Evolutionary conservation across 805 yeast genomes (phyloP).

Genomic region (Komagataella pseudopastoris): DNA sequence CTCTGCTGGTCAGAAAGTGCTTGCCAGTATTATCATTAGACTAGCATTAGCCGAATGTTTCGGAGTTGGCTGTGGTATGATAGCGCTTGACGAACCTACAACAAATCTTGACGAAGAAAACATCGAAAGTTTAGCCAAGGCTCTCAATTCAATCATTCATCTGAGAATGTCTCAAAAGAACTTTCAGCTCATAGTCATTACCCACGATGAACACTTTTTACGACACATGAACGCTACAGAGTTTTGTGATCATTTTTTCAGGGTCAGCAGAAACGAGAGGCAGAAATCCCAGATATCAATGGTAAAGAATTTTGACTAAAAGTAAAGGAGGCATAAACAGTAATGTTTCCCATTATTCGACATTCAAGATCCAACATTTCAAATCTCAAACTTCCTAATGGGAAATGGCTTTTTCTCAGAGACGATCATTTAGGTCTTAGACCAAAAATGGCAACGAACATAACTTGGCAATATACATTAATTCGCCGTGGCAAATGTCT

Average conservation of each 20-base stretch:
- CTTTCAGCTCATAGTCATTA: constrained; percentile 89
- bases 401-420: constrained; percentile 38
- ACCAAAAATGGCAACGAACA: constrained; percentile 46
- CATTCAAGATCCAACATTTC: constrained; percentile 47
- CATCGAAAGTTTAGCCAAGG: constrained; percentile 73
- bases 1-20: constrained; percentile 93
- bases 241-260: constrained; percentile 79
- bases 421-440: constrained; percentile 22
- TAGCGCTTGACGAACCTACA: constrained; percentile 96
- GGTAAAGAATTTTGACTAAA: not conserved
- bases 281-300: constrained; percentile 60
- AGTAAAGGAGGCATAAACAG: not conserved
- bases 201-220: constrained; percentile 90
- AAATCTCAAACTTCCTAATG: constrained; percentile 47
- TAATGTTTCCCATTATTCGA: constrained; percentile 33
- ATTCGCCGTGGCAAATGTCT: constrained; percentile 61
- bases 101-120: constrained; percentile 88
- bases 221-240: constrained; percentile 73
- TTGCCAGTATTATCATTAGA: constrained; percentile 84
- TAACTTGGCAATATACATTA: constrained; percentile 46
- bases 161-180: constrained; percentile 67
- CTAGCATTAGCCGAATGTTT: constrained; percentile 91
- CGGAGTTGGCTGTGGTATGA: constrained; percentile 89
- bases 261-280: constrained; percentile 66
- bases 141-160: constrained; percentile 64